Conservation (phyloP, 1,284 basidiomycete species). For the Rhodotorula glutinis region DNA sequence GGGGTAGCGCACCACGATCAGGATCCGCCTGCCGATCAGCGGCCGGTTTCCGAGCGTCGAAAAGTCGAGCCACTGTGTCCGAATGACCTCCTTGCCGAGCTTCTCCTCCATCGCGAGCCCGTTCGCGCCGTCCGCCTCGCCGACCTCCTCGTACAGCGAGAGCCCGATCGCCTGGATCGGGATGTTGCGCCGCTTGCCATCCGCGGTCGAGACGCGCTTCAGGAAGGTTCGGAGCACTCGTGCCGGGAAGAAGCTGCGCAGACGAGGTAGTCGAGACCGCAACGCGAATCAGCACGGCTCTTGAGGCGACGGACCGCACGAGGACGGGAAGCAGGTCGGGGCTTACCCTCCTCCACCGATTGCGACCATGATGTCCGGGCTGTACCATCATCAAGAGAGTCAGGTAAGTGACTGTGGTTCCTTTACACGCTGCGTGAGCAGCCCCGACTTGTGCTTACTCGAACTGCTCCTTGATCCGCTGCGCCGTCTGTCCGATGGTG, state of each 20-base stretch:
- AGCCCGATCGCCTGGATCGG: slow-evolving; percentile 88
- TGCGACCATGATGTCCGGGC: slow-evolving; percentile 57
- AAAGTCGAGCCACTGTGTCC: slow-evolving; percentile 76
- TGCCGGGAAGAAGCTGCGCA: slow-evolving; percentile 85
- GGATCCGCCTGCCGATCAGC: slow-evolving; percentile 71
- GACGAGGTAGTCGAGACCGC: not conserved
- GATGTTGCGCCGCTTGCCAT: slow-evolving; percentile 64
- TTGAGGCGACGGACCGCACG: not conserved
- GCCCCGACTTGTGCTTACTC: slow-evolving; percentile 8
- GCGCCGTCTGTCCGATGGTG: slow-evolving; percentile 62
- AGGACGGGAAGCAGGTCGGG: slow-evolving; percentile 2
- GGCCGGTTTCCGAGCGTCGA: slow-evolving; percentile 60
- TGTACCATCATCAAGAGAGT: slow-evolving; percentile 42
- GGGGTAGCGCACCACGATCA: slow-evolving; percentile 68
- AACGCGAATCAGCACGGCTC: not conserved
- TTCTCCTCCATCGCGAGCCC: slow-evolving; percentile 54
- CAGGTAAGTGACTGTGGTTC: not conserved
- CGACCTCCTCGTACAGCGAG: slow-evolving; percentile 71
- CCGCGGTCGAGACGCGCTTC: slow-evolving; percentile 59
- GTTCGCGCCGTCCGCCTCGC: slow-evolving; percentile 19
- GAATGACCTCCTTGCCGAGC: slow-evolving; percentile 76
- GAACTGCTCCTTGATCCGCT: slow-evolving; percentile 63
- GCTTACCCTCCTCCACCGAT: slow-evolving; percentile 38
- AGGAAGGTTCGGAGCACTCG: slow-evolving; percentile 88
- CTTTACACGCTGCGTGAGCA: no score